Conservation (phyloP, 2,329 filamentous ascomycete genomes). For the Mariannaea elegans region DNA sequence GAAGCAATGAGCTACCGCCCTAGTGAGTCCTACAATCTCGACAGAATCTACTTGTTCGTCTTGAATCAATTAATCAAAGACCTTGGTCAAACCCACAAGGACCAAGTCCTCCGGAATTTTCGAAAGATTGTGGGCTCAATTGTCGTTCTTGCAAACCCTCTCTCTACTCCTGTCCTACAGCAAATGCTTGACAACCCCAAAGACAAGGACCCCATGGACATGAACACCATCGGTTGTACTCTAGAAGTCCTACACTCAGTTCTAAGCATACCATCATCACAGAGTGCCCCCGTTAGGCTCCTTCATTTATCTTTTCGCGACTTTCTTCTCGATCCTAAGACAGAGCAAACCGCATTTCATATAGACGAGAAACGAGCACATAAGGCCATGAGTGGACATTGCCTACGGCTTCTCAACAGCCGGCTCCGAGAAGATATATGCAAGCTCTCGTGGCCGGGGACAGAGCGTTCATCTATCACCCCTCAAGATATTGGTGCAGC, state of each 20-base stretch:
- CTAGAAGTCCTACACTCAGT: conserved; percentile 33
- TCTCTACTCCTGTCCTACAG: conserved; percentile 33
- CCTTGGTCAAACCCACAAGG: neutral
- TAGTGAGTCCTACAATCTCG: conserved; percentile 7
- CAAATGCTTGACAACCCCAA: conserved; percentile 33
- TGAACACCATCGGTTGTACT: conserved; percentile 21
- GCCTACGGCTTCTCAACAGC: neutral
- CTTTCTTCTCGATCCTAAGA: conserved; percentile 45
- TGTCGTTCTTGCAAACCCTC: neutral
- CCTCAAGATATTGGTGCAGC: neutral
- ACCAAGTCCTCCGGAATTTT: neutral
- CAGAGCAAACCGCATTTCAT: conserved; percentile 46
- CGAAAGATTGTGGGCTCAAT: neutral
- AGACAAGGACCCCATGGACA: too few relatives aligned
- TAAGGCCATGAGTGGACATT: neutral
- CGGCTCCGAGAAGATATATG: neutral
- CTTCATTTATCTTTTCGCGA: conserved; percentile 48
- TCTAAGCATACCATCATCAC: neutral
- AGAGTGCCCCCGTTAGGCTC: neutral
- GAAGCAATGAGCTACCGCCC: conserved; percentile 32
- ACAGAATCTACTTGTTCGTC: conserved; percentile 30
- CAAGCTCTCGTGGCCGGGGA: neutral
- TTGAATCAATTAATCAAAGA: conserved; percentile 18
- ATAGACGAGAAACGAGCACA: neutral
- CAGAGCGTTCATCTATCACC: neutral